phyloP scores from a whole-genome alignment of 192 early-diverging fungal species.

The Linnemannia exigua region DNA sequence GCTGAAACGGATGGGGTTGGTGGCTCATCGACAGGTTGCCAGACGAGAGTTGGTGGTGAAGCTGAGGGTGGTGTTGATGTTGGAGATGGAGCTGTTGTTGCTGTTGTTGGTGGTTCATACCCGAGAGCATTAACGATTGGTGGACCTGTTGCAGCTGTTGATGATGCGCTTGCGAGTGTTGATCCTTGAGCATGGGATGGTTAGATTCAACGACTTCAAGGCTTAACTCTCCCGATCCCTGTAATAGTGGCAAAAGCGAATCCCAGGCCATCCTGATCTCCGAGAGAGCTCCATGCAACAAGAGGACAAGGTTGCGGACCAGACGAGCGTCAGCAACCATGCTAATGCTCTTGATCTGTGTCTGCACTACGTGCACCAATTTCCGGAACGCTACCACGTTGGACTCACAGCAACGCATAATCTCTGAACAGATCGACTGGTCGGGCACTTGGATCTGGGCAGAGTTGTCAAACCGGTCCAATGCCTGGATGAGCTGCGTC shows the following conservation, averaged over 20 bases:
- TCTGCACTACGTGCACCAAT: slow-evolving; percentile 54
- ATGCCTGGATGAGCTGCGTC: slow-evolving; percentile 49
- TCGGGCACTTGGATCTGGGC: slow-evolving; percentile 47
- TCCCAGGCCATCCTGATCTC: slow-evolving; percentile 65
- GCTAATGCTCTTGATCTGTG: slow-evolving; percentile 49
- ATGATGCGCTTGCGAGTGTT: background rate
- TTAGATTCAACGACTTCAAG: slow-evolving; percentile 28
- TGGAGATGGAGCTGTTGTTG: slow-evolving; percentile 19
- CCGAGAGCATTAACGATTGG: background rate
- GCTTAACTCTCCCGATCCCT: slow-evolving; percentile 33
- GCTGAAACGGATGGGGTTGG: slow-evolving; percentile 35
- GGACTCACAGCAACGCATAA: slow-evolving; percentile 50
- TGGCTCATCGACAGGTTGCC: background rate
- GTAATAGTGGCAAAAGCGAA: slow-evolving; percentile 50
- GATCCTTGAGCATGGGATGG: slow-evolving; percentile 19
- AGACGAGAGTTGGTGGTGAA: slow-evolving; percentile 7
- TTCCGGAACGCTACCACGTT: slow-evolving; percentile 49
- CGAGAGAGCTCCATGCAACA: slow-evolving; percentile 59
- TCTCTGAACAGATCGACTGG: slow-evolving; percentile 34
- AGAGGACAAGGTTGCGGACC: slow-evolving; percentile 57
- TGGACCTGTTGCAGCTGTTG: slow-evolving; percentile 20
- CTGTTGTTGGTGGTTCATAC: slow-evolving; percentile 12
- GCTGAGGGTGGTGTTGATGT: slow-evolving; percentile 9
- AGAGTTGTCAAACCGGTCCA: slow-evolving; percentile 56
- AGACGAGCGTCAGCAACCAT: slow-evolving; percentile 53